phyloP scores from a whole-genome alignment of 345 rosid genomes.

The Firmiana major region DNA sequence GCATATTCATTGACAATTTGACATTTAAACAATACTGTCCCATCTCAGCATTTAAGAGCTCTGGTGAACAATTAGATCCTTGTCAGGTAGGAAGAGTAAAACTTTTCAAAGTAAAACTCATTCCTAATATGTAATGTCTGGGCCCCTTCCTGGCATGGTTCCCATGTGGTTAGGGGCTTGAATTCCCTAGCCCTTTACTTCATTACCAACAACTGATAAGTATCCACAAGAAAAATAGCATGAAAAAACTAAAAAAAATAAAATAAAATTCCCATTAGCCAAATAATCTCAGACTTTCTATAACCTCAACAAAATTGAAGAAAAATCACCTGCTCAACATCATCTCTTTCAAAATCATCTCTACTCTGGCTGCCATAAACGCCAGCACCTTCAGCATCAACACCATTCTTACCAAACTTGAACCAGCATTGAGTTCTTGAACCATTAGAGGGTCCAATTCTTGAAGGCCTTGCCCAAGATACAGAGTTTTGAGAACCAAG shows the following conservation, averaged over 20 bases:
- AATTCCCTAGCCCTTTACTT: neutral
- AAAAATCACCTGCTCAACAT: constrained; percentile 70
- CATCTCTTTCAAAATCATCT: constrained; percentile 92
- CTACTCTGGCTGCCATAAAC: constrained; percentile 87
- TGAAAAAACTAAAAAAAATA: neutral
- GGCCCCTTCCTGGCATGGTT: neutral
- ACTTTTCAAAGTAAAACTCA: neutral
- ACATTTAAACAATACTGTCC: neutral
- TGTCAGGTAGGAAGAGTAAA: neutral
- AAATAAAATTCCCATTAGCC: neutral
- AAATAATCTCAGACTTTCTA: neutral
- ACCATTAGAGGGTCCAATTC: constrained; percentile 71
- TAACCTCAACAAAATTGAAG: neutral
- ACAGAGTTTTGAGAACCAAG: constrained; percentile 41
- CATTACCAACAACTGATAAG: neutral
- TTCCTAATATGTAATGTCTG: neutral
- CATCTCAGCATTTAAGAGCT: neutral
- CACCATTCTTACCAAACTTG: constrained; percentile 82
- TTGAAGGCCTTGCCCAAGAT: constrained; percentile 30
- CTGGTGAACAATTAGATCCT: neutral
- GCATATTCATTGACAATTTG: neutral
- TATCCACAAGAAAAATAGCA: neutral
- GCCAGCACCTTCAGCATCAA: constrained; percentile 95
- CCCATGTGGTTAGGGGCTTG: neutral
- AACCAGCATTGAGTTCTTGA: constrained; percentile 74